Evolutionary conservation across 257 asterid species (phyloP), one percentile per base, ranked within the genome.

Genomic region (Salvia hispanica): DNA sequence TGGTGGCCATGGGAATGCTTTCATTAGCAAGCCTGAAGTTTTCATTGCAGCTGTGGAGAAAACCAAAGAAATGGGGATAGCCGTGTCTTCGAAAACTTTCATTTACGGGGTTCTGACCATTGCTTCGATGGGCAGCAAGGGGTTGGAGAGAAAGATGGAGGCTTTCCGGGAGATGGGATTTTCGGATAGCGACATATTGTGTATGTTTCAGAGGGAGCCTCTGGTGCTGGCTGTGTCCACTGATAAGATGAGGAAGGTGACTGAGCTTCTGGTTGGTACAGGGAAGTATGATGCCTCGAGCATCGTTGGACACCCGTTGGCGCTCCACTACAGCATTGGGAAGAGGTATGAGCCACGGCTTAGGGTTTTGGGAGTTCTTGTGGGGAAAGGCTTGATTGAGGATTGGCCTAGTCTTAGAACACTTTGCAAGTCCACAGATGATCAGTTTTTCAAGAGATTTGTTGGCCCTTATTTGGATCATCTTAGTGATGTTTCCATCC

Each of bases 231-330:
- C 7, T 18, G 18, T 6, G 8, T 62, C 67, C 0, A 1, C 3
- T 15, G 42, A 43, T 18, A 62, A 62, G 52, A 21, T 62, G 48
- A 62, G 44, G 42, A 62, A 43, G 53, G 11, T 62, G 21, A 43
- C 7, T 5, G 42, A 43, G 67, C 13, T 3, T 33, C 2, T 50
- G 56, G 12, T 15, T 15, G 56, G 3, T 0, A 50, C 56, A 9
- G 10, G 10, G 56, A 50, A 7, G 31, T 51, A 2, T 5, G 7
- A 3, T 7, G 6, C 18, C 0, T 51, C 57, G 0, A 16, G 57
- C 11, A 16, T 51, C 18, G 57, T 16, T 5, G 31, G 18, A 2
- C 2, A 8, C 4, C 57, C 57, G 3, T 2, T 2, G 2, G 16
- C 57, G 18, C 57, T 51, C 18, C 0, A 0, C 0, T 51, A 3